Conservation (phyloP, 2,329 filamentous ascomycete species). For the Sporothrix brasiliensis region DNA sequence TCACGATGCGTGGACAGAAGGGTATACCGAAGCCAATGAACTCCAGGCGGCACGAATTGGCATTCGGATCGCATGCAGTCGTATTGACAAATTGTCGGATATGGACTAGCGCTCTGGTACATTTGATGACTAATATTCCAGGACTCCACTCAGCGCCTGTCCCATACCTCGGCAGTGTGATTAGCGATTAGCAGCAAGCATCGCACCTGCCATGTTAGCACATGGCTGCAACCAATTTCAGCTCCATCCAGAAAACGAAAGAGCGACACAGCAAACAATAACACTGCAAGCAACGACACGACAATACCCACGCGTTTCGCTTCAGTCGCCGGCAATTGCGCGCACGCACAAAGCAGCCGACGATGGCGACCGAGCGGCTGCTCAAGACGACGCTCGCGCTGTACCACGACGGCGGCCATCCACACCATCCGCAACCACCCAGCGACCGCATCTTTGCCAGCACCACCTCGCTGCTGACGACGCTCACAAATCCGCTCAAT, state of each 20-base stretch:
- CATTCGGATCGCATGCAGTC: neutral
- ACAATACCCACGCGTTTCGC: neutral
- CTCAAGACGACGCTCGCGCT: constrained; percentile 67
- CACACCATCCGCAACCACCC: constrained; percentile 38
- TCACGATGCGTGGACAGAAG: no score
- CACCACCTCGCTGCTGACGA: constrained; percentile 67
- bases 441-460: constrained; percentile 65
- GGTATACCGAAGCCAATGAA: no score
- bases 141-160: neutral
- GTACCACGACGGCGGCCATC: constrained; percentile 55
- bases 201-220: neutral
- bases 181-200: constrained; percentile 14
- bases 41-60: no score
- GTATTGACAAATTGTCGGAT: constrained; percentile 7
- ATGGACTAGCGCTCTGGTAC: neutral
- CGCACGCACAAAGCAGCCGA: constrained; percentile 25
- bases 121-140: neutral
- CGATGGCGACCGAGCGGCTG: constrained; percentile 68
- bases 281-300: neutral
- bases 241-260: neutral
- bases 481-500: constrained; percentile 74
- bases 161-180: constrained; percentile 27
- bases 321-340: neutral
- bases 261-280: neutral
- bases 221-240: neutral